A percentile compares a stretch with the other conserved stretches of the same genome.
phyloP scores from a whole-genome alignment of 495 filamentous ascomycete species.

The Xylaria venustula region DNA sequence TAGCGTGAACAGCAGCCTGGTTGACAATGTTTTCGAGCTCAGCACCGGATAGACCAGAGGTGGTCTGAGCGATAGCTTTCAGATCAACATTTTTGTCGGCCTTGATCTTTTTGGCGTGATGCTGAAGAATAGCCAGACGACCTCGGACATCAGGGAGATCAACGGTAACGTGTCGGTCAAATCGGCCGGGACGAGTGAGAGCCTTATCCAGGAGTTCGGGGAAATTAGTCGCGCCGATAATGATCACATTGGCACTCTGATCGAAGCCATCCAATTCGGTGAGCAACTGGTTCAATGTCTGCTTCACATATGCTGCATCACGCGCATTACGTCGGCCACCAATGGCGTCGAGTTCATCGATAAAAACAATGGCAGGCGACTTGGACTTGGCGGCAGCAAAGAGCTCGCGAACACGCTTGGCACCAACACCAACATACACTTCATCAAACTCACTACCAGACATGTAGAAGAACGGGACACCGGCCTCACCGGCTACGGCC shows the following conservation, averaged over 20 bases:
- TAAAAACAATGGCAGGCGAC: constrained; percentile 95
- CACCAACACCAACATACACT: constrained; percentile 96
- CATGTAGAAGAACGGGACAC: constrained; percentile 99
- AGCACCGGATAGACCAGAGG: constrained; percentile 89
- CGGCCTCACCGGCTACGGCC: constrained; percentile 94
- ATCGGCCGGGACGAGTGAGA: constrained; percentile 88
- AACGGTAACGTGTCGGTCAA: constrained; percentile 87
- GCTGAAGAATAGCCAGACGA: constrained; percentile 83
- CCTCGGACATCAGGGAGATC: constrained; percentile 94
- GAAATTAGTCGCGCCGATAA: constrained; percentile 94
- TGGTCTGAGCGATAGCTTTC: constrained; percentile 76
- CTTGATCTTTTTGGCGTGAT: constrained; percentile 88
- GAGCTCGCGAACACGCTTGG: constrained; percentile 96
- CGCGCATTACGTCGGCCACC: constrained; percentile 90
- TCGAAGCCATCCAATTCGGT: constrained; percentile 98
- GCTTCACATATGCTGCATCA: constrained; percentile 94
- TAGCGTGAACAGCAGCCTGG: constrained; percentile 89
- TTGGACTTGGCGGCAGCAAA: constrained; percentile 85
- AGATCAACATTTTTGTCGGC: constrained; percentile 76
- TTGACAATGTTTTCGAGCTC: constrained; percentile 96
- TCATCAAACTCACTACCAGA: constrained; percentile 98
- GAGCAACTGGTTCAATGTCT: constrained; percentile 94
- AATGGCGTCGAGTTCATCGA: constrained; percentile 95
- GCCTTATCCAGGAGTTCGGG: constrained; percentile 93
- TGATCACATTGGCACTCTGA: constrained; percentile 88